Conservation (phyloP, 352 stramenopile genomes). For the Plasmopara viticola region DNA sequence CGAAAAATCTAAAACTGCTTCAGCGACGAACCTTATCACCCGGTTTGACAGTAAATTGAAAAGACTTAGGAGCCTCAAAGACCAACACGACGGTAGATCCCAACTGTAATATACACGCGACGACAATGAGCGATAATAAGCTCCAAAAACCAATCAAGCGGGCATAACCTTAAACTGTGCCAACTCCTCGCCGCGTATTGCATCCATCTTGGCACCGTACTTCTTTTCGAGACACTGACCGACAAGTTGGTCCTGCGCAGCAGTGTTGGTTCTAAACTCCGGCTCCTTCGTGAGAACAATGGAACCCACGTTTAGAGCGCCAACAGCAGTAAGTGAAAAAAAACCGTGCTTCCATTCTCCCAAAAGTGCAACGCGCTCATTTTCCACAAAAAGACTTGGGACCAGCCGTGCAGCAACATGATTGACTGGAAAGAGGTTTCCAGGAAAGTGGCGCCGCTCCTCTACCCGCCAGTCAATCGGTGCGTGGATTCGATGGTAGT, state of each 20-base stretch:
- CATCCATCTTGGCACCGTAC: conserved; percentile 36
- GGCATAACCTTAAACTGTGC: not conserved
- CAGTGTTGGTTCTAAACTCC: conserved; percentile 57
- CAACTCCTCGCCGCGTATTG: conserved; percentile 46
- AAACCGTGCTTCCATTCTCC: conserved; percentile 75
- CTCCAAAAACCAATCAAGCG: not conserved
- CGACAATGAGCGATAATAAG: conserved; percentile 2
- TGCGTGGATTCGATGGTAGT: conserved; percentile 86
- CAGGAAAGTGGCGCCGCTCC: conserved; percentile 76
- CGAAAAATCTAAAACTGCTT: not conserved
- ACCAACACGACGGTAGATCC: conserved; percentile 83
- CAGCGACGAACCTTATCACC: conserved; percentile 57
- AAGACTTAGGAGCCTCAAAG: conserved; percentile 72
- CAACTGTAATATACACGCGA: conserved; percentile 28
- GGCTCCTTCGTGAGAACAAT: conserved; percentile 69
- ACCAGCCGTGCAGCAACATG: conserved; percentile 51
- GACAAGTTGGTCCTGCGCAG: conserved; percentile 43
- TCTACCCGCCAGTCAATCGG: conserved; percentile 68
- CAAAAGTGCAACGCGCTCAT: conserved; percentile 73
- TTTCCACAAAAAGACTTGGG: conserved; percentile 76
- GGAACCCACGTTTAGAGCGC: conserved; percentile 80
- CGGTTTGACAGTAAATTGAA: conserved; percentile 65
- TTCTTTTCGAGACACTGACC: conserved; percentile 48
- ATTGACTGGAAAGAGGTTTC: conserved; percentile 80
- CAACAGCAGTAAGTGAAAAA: conserved; percentile 81